Evolutionary conservation across 2,329 filamentous ascomycete genomes (phyloP).

Genomic region (Cytospora piceicola): DNA sequence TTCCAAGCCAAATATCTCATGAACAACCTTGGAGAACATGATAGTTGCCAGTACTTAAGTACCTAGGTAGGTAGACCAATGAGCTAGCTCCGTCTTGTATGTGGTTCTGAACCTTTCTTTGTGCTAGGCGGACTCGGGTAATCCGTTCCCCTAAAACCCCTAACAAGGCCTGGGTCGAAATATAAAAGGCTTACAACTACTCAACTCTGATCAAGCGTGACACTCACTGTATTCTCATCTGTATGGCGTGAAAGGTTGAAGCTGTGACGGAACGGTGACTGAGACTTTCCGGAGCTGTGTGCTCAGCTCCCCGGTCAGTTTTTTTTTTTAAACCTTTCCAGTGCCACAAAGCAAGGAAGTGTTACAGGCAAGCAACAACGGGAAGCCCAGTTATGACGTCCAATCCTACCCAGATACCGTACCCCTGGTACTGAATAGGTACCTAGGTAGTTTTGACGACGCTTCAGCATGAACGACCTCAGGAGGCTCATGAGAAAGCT

Average conservation of each 20-base stretch:
- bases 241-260: neutral
- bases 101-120: neutral
- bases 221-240: too few relatives aligned
- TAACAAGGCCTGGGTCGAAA: neutral
- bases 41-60: too few relatives aligned
- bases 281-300: neutral
- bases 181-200: neutral
- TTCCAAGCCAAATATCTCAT: too few relatives aligned
- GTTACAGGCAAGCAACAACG: neutral
- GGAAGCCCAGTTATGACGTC: neutral
- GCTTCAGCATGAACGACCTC: neutral
- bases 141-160: neutral
- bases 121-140: neutral
- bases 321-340: neutral
- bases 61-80: too few relatives aligned
- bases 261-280: neutral
- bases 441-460: neutral
- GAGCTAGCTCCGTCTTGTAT: too few relatives aligned
- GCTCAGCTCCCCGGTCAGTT: neutral
- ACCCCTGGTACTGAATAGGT: too few relatives aligned
- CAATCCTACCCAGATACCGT: neutral
- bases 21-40: too few relatives aligned
- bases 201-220: too few relatives aligned
- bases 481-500: neutral
- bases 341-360: neutral